Conservation (phyloP, 495 filamentous ascomycete genomes). For the Aspergillus wentii region DNA sequence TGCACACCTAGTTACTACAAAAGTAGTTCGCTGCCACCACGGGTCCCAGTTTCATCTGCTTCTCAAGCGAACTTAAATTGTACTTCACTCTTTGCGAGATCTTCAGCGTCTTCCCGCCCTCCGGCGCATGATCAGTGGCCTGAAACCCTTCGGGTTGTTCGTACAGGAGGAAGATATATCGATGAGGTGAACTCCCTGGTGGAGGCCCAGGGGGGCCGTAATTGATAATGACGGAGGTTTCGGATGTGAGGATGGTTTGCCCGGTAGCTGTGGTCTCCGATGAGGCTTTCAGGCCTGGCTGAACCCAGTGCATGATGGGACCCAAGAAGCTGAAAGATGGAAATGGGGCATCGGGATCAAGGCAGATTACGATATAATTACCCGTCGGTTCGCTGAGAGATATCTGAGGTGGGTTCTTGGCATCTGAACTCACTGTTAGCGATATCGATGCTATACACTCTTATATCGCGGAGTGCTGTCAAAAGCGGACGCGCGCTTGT, state of each 20-base stretch:
- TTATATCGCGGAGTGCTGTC: background rate
- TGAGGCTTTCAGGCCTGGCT: background rate
- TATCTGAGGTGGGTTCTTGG: constrained; percentile 23
- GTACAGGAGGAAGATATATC: constrained; percentile 54
- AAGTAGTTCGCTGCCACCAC: constrained; percentile 54
- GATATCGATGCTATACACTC: background rate
- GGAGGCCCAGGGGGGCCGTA: constrained; percentile 51
- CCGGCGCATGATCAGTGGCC: constrained; percentile 35
- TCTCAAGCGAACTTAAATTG: constrained; percentile 46
- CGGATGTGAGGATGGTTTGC: constrained; percentile 12
- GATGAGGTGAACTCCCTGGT: constrained; percentile 44
- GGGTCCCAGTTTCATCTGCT: constrained; percentile 39
- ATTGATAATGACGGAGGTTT: constrained; percentile 32
- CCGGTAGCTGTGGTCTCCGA: background rate
- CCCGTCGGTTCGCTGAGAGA: constrained; percentile 12
- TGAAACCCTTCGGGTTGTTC: constrained; percentile 50
- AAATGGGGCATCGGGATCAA: constrained; percentile 53
- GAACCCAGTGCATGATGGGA: constrained; percentile 18
- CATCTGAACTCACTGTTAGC: too few relatives aligned
- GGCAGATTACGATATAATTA: constrained; percentile 10
- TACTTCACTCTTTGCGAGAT: constrained; percentile 42
- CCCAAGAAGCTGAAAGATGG: constrained; percentile 33
- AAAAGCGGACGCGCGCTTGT: too few relatives aligned
- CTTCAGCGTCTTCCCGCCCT: constrained; percentile 35
- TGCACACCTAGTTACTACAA: constrained; percentile 25